phyloP scores from a whole-genome alignment of 345 rosid species.

The Melaleuca alternifolia region DNA sequence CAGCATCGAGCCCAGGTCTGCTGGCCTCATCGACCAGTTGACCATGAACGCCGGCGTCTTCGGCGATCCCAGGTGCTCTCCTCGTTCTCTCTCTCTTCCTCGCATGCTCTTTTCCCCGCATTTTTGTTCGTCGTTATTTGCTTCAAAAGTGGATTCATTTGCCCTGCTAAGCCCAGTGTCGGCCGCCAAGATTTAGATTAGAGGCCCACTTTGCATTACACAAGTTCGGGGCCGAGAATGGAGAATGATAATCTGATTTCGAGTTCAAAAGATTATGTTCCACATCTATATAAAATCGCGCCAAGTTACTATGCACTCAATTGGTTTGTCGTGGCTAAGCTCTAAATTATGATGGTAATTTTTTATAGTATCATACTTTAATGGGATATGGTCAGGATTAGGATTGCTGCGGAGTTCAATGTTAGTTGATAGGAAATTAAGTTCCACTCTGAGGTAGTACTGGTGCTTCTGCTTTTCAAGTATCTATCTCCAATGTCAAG shows the following conservation, averaged over 20 bases:
- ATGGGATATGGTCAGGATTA: not conserved
- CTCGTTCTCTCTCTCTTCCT: not conserved
- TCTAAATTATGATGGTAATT: not conserved
- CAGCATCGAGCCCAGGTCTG: constrained; percentile 73
- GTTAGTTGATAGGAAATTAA: not conserved
- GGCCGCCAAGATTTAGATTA: not conserved
- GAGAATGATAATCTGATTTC: not conserved
- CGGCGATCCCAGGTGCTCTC: constrained; percentile 55
- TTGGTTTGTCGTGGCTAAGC: not conserved
- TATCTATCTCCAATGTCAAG: not conserved
- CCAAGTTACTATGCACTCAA: not conserved
- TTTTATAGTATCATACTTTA: not conserved
- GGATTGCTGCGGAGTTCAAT: not conserved
- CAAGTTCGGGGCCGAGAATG: not conserved
- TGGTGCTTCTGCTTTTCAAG: not conserved
- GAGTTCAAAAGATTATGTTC: not conserved
- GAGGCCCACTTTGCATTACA: not conserved
- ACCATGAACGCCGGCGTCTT: constrained; percentile 74
- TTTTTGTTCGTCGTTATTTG: not conserved
- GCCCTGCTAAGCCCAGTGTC: not conserved
- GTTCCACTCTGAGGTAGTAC: not conserved
- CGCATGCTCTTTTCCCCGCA: not conserved
- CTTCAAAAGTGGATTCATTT: not conserved
- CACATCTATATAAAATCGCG: not conserved
- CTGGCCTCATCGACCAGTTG: constrained; percentile 42